Evolutionary conservation across 768 basidiomycete genomes (phyloP), one percentile per base, ranked within the genome.

Genomic region (Trametopsis cervina): DNA sequence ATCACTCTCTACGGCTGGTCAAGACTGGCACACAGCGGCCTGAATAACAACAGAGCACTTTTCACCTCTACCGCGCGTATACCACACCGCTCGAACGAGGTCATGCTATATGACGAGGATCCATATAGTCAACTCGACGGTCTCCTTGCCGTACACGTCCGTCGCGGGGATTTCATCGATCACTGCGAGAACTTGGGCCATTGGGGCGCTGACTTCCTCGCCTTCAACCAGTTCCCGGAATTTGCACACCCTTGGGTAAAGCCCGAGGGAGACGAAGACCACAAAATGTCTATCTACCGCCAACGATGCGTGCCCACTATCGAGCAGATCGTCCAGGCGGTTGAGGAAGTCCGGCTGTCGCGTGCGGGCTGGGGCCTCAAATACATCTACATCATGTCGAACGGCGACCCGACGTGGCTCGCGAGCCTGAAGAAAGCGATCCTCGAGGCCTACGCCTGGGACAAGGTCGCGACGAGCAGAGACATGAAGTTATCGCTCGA

Each of bases 1-100:
- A 61, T 80, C 25, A 57, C 54, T 2, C 51, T 66, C n/a, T 82
- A 80, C 54, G 51, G 62, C 2, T 81, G 78, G 78, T 77, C 78
- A 0, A 69, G 74, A 0, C 68, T 77, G 45, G 75, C 81, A 22
- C 65, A 66, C 36, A 59, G 64, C 23, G 77, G 76, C 3, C 55
- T 61, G 50, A 52, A 51, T 21, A 44, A 49, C 0, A 61, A 61
- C 52, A 51, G 40, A 4, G 47, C 41, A 39, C 48, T 49, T 6
- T 36, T 56, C 41, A 11, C 50, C 21, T 47, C 50, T 13, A 29
- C 43, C 17, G 29, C 54, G 36, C 46, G 42, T 9, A 39, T 43
- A 24, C 18, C 4, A 4, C 26, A 52, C 15, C 38, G 29, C 38
- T 18, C 40, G 43, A 42, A 48, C 54, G 24, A 42, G 17, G 37